A percentile compares a stretch with the other conserved stretches of the same genome.
These are phyloP conservation scores for Asclepias syriaca DNA, from an alignment of 257 asterid genomes.

Conservation along the genomic window DNA sequence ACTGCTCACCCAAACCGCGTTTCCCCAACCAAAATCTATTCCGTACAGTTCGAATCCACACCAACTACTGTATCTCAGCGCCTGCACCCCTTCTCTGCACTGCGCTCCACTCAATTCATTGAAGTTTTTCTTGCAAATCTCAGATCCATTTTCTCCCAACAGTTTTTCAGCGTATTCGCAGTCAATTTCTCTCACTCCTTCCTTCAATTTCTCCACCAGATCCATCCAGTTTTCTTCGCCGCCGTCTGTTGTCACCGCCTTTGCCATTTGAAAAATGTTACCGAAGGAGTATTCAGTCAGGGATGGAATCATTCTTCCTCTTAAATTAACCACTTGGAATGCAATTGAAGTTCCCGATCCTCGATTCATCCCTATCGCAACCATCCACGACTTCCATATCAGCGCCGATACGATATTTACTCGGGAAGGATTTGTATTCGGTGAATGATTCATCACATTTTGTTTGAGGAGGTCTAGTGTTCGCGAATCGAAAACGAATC, in stretches of 20 bases:
- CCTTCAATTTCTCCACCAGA: constrained; percentile 37
- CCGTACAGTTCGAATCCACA: constrained; percentile 36
- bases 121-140: constrained; percentile 36
- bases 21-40: constrained; percentile 64
- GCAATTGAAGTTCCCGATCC: constrained; percentile 23
- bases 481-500: constrained; percentile 36
- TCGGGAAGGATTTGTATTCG: constrained; percentile 25
- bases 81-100: constrained; percentile 18
- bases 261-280: constrained; percentile 47
- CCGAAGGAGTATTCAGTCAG: constrained; percentile 50
- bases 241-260: constrained; percentile 4
- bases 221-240: constrained; percentile 30
- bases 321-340: constrained; percentile 43
- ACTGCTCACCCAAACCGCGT: constrained; percentile 38
- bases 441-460: constrained; percentile 2
- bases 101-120: constrained; percentile 12
- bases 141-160: constrained; percentile 34
- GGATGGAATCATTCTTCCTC: constrained; percentile 28
- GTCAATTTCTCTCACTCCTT: constrained; percentile 31
- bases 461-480: constrained; percentile 22
- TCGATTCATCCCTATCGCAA: constrained; percentile 20
- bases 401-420: constrained; percentile 45
- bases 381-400: constrained; percentile 42
- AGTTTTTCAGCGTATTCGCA: constrained; percentile 20
- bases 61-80: constrained; percentile 38